Evolutionary conservation across 1,284 basidiomycete species (phyloP).

Genomic region (Pseudozyma sp.): DNA sequence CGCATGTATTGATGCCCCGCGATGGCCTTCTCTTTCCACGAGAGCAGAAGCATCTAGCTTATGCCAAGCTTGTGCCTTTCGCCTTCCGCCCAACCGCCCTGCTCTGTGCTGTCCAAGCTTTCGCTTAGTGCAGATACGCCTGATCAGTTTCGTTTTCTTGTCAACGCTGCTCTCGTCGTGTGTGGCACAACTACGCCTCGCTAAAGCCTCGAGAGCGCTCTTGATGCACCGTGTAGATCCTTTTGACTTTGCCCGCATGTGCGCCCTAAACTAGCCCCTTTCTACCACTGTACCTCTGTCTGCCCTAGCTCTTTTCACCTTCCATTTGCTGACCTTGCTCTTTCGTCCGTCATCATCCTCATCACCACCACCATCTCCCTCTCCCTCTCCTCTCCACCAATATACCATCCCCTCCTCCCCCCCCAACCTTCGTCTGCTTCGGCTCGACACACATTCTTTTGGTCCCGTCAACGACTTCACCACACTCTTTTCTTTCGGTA

Average conservation of each 20-base stretch:
- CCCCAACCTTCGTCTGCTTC: constrained; percentile 11
- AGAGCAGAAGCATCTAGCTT: no score
- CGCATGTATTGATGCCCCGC: neutral
- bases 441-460: constrained; percentile 23
- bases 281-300: neutral
- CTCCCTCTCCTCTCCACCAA: neutral
- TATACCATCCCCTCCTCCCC: neutral
- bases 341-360: constrained; percentile 18
- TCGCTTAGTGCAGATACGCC: neutral
- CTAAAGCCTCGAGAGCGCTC: neutral
- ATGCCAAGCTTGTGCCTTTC: constrained; percentile 9
- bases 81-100: constrained; percentile 5
- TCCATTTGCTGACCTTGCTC: neutral
- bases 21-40: neutral
- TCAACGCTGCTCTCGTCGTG: no score
- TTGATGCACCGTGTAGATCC: constrained; percentile 34
- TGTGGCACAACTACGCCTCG: neutral
- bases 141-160: no score
- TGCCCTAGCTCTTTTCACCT: constrained; percentile 1
- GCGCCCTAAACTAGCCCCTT: no score
- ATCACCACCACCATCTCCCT: constrained; percentile 15
- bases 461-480: constrained; percentile 2
- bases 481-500: constrained; percentile 22
- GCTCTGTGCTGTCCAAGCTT: neutral
- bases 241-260: constrained; percentile 6